phyloP scores from a whole-genome alignment of 2,329 filamentous ascomycete genomes.

The Scedosporium dehoogii region DNA sequence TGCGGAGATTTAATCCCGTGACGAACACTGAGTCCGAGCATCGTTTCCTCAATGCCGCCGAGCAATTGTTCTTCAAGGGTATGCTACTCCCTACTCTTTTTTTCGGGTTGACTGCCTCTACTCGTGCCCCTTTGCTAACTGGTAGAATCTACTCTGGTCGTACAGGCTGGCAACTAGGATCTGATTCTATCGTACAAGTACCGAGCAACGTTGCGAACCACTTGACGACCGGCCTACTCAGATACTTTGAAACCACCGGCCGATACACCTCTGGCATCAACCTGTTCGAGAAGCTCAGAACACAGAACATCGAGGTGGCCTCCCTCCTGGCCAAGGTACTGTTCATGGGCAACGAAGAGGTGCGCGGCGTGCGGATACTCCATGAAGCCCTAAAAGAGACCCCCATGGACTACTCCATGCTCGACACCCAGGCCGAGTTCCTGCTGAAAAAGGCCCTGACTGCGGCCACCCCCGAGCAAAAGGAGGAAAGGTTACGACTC shows the following conservation, averaged over 20 bases:
- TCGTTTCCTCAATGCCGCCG: slow-evolving; percentile 86
- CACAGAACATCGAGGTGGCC: slow-evolving; percentile 85
- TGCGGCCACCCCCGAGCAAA: slow-evolving; percentile 42
- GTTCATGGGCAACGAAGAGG: slow-evolving; percentile 92
- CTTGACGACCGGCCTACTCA: slow-evolving; percentile 82
- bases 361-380: slow-evolving; percentile 82
- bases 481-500: slow-evolving; percentile 64
- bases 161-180: slow-evolving; percentile 85
- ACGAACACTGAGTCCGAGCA: slow-evolving; percentile 98
- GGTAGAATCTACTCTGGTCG: slow-evolving; percentile 2
- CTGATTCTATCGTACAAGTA: slow-evolving; percentile 93
- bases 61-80: slow-evolving; percentile 92
- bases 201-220: slow-evolving; percentile 96
- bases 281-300: slow-evolving; percentile 88
- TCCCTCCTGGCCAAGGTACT: slow-evolving; percentile 85
- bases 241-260: slow-evolving; percentile 92
- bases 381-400: slow-evolving; percentile 83
- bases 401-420: slow-evolving; percentile 95
- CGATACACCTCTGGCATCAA: slow-evolving; percentile 94
- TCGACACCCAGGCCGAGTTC: slow-evolving; percentile 90
- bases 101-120: background rate
- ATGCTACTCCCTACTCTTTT: slow-evolving; percentile 11
- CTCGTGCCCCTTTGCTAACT: background rate
- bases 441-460: slow-evolving; percentile 69
- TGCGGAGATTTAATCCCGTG: slow-evolving; percentile 92